phyloP scores from a whole-genome alignment of 495 filamentous ascomycete species.

The Staphylotrichum longicolle region DNA sequence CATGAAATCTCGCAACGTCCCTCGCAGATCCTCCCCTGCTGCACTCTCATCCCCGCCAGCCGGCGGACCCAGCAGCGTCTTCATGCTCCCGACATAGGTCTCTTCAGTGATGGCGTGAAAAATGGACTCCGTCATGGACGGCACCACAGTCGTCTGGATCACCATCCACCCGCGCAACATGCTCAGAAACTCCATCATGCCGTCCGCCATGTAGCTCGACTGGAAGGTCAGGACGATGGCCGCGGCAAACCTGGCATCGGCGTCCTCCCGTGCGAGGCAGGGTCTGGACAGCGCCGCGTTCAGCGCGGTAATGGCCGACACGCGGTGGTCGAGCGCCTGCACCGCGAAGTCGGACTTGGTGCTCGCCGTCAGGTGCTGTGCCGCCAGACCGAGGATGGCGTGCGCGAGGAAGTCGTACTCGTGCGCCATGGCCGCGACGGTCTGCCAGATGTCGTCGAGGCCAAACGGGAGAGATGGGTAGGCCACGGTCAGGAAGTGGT shows the following conservation, averaged over 20 bases:
- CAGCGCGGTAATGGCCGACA: conserved; percentile 41
- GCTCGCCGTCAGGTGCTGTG: conserved; percentile 36
- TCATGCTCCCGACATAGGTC: conserved; percentile 21
- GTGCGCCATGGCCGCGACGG: conserved; percentile 41
- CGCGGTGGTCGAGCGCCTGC: conserved; percentile 41
- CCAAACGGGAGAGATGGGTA: conserved; percentile 1
- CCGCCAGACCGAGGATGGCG: conserved; percentile 45
- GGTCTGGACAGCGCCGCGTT: conserved; percentile 33
- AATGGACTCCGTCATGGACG: conserved; percentile 30
- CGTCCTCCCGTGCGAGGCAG: conserved; percentile 24
- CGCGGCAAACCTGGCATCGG: conserved; percentile 45
- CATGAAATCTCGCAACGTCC: not conserved
- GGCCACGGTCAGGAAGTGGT: not conserved
- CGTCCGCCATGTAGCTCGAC: conserved; percentile 47
- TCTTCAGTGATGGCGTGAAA: conserved; percentile 36
- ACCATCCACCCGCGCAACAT: conserved; percentile 50
- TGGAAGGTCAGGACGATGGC: conserved; percentile 49
- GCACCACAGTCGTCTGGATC: conserved; percentile 35
- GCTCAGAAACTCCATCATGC: conserved; percentile 48
- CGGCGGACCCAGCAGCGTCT: not conserved
- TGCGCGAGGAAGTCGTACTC: conserved; percentile 42
- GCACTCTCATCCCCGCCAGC: not conserved
- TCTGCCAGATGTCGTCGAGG: conserved; percentile 2
- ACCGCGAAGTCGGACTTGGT: conserved; percentile 24
- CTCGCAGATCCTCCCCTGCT: conserved; percentile 10